Evolutionary conservation across 2,329 filamentous ascomycete species (phyloP), one percentile per base, ranked within the genome.

Genomic region (Claviceps sp.): DNA sequence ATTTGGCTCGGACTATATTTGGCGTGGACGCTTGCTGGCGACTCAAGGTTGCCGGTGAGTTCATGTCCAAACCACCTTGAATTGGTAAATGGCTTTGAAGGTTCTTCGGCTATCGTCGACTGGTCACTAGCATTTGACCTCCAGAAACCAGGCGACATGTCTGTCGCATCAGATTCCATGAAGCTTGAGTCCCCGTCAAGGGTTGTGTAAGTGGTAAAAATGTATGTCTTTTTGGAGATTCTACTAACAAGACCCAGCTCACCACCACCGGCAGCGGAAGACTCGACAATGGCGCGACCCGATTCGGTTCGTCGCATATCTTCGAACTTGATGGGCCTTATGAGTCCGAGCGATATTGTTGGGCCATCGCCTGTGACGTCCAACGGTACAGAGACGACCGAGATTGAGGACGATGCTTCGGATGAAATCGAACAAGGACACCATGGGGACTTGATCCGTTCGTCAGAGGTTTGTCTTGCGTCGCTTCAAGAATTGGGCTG

Each of bases 291-390:
- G 41, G 72, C 79, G 30, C 77, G 73, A 54, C 77, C 78, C 26
- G 68, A 68, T 56, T 75, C 75, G 34, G 70, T 71, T 49, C 67
- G 73, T 54, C 70, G 72, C 48, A 63, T 75, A 24, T 67, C 72
- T 38, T 75, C 77, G 42, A 73, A 69, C 61, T 68, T 71, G 37
- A 73, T 84, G 72, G 67, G 78, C 63, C 59, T 81, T 37, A 69
- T 79, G 66, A 77, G 81, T 67, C 75, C 84, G 55, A 83, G 76
- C 63, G 82, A 85, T 59, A 78, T 84, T 58, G 84, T 89, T 50
- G 86, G 88, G 42, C 87, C 87, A 9, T 91, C 87, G 18, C 87
- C 88, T 7, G 86, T 91, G 24, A 89, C 88, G 49, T 93, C 88
- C 41, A 90, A 86, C 63, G 86, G 86, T 54, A 93, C 88, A 24